These are phyloP conservation scores for Niebla homalea DNA, from an alignment of 495 filamentous ascomycete species.

Conservation along the genomic window DNA sequence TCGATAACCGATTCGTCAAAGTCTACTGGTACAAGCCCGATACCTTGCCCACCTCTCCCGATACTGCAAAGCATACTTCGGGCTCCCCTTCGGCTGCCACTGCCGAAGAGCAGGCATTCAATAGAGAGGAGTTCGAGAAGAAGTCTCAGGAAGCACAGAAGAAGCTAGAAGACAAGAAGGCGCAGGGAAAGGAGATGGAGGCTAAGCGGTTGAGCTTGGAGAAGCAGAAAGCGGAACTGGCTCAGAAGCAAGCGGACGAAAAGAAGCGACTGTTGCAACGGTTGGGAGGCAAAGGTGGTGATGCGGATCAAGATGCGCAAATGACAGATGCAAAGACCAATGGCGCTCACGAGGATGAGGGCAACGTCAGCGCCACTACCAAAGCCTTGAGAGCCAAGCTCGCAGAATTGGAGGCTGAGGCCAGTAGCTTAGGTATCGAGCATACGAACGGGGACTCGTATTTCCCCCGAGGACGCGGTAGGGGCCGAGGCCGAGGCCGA, in stretches of 20 bases:
- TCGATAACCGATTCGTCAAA: conserved; percentile 95
- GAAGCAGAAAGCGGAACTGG: conserved; percentile 58
- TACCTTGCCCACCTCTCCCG: conserved; percentile 23
- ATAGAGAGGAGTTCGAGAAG: conserved; percentile 63
- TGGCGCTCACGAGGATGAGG: conserved; percentile 20
- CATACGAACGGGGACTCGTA: conserved; percentile 24
- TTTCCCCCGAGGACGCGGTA: conserved; percentile 12
- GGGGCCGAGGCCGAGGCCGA: conserved; percentile 25
- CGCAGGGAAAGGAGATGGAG: conserved; percentile 62
- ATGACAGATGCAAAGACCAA: conserved; percentile 18
- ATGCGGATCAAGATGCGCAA: conserved; percentile 8
- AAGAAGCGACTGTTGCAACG: conserved; percentile 54
- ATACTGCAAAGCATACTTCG: conserved; percentile 21
- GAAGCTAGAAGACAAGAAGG: conserved; percentile 59
- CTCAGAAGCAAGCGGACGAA: conserved; percentile 64
- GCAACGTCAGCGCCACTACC: conserved; percentile 43
- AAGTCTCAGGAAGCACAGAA: conserved; percentile 72
- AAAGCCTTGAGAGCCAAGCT: conserved; percentile 65
- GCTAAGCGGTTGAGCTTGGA: conserved; percentile 59
- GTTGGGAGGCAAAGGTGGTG: conserved; percentile 34
- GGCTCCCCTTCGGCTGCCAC: conserved; percentile 12
- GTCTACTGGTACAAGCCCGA: conserved; percentile 85
- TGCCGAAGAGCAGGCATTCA: conserved; percentile 43
- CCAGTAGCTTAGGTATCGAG: conserved; percentile 65
- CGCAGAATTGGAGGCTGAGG: conserved; percentile 73